Percentiles rank a stretch among this genome's conserved stretches.
These are phyloP conservation scores for Pisolithus thermaeus DNA, from an alignment of 1,284 basidiomycete species.

Conservation along the genomic window DNA sequence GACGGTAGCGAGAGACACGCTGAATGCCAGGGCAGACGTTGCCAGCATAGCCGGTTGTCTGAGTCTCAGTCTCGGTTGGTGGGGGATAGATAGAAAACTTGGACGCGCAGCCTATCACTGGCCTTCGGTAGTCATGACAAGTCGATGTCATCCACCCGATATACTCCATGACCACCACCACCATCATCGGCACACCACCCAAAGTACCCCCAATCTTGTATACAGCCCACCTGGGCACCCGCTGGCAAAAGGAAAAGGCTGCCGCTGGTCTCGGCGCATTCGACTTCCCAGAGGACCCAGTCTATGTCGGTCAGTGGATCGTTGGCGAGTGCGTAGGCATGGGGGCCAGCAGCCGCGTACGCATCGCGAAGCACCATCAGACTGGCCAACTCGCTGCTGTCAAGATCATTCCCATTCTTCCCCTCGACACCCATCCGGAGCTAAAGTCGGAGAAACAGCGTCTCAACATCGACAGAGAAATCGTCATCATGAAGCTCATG, in stretches of 20 bases:
- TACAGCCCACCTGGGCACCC: slow-evolving; percentile 62
- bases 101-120: no score
- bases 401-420: slow-evolving; percentile 93
- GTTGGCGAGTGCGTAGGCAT: slow-evolving; percentile 96
- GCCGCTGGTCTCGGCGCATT: slow-evolving; percentile 63
- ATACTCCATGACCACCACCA: slow-evolving; percentile 32
- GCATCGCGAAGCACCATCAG: slow-evolving; percentile 84
- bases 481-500: slow-evolving; percentile 99
- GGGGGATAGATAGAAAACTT: no score
- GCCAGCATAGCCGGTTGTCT: slow-evolving; percentile 11
- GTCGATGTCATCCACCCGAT: background rate
- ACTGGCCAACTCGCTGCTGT: slow-evolving; percentile 95
- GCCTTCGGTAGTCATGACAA: no score
- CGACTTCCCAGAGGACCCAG: slow-evolving; percentile 70
- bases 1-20: slow-evolving; percentile 16
- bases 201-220: slow-evolving; percentile 65
- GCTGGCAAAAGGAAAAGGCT: slow-evolving; percentile 79
- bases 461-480: slow-evolving; percentile 92
- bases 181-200: slow-evolving; percentile 50
- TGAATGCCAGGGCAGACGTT: background rate
- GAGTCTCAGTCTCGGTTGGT: background rate
- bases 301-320: slow-evolving; percentile 72
- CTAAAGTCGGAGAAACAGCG: slow-evolving; percentile 85
- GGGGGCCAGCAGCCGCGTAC: slow-evolving; percentile 92
- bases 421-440: slow-evolving; percentile 70